Conservation (phyloP, 2,329 filamentous ascomycete species). For the Lojkania enalia region DNA sequence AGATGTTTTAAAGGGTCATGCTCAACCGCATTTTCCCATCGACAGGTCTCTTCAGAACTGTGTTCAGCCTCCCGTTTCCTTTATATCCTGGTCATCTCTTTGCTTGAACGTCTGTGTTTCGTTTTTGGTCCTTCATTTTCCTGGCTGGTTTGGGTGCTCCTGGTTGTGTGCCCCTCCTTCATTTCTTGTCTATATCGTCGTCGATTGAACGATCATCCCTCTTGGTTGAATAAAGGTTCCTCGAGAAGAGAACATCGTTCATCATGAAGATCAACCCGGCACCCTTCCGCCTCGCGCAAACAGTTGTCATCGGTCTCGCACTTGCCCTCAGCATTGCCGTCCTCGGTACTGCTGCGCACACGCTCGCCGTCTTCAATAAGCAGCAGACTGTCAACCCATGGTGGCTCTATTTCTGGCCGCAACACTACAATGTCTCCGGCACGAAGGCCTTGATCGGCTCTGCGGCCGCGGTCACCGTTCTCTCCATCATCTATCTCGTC, state of each 20-base stretch:
- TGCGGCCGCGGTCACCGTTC: conserved; percentile 40
- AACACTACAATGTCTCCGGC: conserved; percentile 52
- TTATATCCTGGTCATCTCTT: conserved; percentile 19
- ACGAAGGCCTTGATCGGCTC: conserved; percentile 49
- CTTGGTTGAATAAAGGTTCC: background rate
- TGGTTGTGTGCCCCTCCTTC: conserved; percentile 28
- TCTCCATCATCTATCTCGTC: conserved; percentile 44
- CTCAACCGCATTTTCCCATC: conserved; percentile 24
- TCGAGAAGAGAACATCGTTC: conserved; percentile 11
- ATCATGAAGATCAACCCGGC: conserved; percentile 44
- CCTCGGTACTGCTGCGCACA: conserved; percentile 49
- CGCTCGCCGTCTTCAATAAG: conserved; percentile 49
- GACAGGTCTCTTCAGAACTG: conserved; percentile 2
- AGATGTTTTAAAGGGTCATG: conserved; percentile 37
- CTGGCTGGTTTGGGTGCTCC: conserved; percentile 28
- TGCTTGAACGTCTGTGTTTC: conserved; percentile 12
- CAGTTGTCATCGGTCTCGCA: conserved; percentile 40
- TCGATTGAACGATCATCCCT: conserved; percentile 1
- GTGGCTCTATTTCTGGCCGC: conserved; percentile 54
- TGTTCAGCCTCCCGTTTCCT: conserved; percentile 15
- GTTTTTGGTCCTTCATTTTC: conserved; percentile 25
- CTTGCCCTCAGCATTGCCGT: conserved; percentile 47
- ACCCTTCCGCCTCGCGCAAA: conserved; percentile 41
- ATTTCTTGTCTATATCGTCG: background rate
- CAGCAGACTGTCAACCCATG: conserved; percentile 50